A percentile compares a stretch with the other conserved stretches of the same genome.
phyloP scores from a whole-genome alignment of 331 rosid genomes.

The Acacia pycnantha region DNA sequence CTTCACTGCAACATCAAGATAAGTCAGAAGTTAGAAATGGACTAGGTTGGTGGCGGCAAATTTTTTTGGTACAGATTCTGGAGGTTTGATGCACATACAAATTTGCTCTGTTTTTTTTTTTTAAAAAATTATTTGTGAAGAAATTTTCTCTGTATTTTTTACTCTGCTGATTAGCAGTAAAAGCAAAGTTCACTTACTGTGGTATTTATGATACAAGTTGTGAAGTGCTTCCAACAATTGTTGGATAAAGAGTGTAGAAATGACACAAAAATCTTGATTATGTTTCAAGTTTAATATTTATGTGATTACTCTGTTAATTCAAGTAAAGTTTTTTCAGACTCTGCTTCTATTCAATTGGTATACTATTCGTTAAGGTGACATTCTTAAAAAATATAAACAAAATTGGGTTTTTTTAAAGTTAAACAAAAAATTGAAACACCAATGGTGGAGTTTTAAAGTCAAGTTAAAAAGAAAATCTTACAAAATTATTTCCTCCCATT shows the following conservation, averaged over 20 bases:
- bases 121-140: background rate
- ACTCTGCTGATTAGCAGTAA: background rate
- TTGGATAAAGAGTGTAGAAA: background rate
- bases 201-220: background rate
- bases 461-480: background rate
- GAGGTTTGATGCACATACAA: slow-evolving; percentile 10
- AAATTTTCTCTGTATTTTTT: background rate
- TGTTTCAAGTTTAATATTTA: background rate
- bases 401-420: background rate
- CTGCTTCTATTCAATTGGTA: too few relatives aligned
- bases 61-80: slow-evolving; percentile 5
- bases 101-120: background rate
- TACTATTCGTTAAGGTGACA: too few relatives aligned
- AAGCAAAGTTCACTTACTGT: background rate
- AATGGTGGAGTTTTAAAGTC: background rate
- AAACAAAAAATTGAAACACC: background rate
- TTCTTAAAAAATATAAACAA: too few relatives aligned
- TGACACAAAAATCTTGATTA: background rate
- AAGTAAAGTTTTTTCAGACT: background rate
- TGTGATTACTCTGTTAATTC: background rate
- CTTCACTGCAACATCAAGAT: slow-evolving; percentile 44
- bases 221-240: background rate
- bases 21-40: background rate
- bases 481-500: background rate
- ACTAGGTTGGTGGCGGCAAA: background rate